These are phyloP conservation scores for Pichia sp. DNA, from an alignment of 1,139 yeast genomes.

Conservation along the genomic window DNA sequence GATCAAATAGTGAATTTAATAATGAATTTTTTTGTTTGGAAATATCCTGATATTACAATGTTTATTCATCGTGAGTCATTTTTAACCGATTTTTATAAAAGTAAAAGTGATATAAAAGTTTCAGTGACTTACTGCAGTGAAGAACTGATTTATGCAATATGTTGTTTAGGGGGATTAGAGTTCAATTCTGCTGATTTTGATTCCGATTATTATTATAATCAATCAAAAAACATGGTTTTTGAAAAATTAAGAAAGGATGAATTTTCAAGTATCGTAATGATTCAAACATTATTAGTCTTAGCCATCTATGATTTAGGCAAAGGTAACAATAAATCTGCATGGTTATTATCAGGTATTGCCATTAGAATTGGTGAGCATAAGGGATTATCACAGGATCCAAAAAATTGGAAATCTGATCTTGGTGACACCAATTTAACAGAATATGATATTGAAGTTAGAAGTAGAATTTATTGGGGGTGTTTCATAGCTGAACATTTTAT, in stretches of 20 bases:
- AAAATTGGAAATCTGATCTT: neutral
- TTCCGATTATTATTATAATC: conserved; percentile 7
- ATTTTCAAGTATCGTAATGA: conserved; percentile 2
- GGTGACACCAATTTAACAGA: conserved; percentile 1
- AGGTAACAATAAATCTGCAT: conserved; percentile 10
- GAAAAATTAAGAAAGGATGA: conserved; percentile 3
- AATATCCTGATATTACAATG: conserved; percentile 3
- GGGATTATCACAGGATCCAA: conserved; percentile 3
- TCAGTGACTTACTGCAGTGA: conserved; percentile 11
- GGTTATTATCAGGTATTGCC: conserved; percentile 12
- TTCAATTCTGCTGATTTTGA: conserved; percentile 2
- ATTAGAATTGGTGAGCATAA: conserved; percentile 9
- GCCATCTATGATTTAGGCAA: conserved; percentile 11
- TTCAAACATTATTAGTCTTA: conserved; percentile 8
- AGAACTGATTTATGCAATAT: conserved; percentile 11
- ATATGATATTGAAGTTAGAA: conserved; percentile 6
- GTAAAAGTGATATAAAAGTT: conserved; percentile 7
- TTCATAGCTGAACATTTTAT: conserved; percentile 7
- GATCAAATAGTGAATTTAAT: neutral
- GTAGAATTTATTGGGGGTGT: conserved; percentile 12
- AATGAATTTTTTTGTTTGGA: conserved; percentile 8
- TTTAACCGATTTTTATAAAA: conserved; percentile 10
- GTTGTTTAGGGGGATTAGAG: conserved; percentile 4
- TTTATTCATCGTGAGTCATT: conserved; percentile 12
- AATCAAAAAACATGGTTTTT: conserved; percentile 6